A percentile compares a stretch with the other conserved stretches of the same genome.
Evolutionary conservation across 257 asterid species (phyloP).

Genomic region (Petunia secreta): DNA sequence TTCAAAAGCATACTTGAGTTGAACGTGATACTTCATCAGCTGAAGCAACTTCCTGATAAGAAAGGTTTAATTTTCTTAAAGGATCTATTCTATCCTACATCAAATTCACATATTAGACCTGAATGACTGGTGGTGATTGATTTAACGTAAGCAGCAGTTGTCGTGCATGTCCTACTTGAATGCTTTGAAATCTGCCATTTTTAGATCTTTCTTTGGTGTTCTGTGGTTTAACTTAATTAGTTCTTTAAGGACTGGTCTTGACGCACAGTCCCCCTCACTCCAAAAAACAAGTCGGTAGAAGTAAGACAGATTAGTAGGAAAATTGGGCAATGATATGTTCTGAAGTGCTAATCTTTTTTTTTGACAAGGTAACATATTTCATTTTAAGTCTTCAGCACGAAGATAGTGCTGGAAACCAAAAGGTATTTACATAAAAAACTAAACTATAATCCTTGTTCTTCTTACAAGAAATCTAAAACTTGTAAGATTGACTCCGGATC

Average conservation of each 20-base stretch:
- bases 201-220: neutral
- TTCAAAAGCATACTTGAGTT: neutral
- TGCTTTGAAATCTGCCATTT: neutral
- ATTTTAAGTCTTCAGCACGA: no score
- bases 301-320: slow-evolving; percentile 1
- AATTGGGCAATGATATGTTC: neutral
- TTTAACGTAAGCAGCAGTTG: slow-evolving; percentile 4
- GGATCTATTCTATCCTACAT: slow-evolving; percentile 7
- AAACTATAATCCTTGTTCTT: no score
- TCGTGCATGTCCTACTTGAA: neutral
- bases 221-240: neutral
- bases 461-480: no score
- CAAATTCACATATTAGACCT: slow-evolving; percentile 18
- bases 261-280: neutral
- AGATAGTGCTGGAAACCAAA: no score
- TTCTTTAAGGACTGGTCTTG: neutral
- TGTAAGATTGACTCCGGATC: no score
- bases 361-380: no score
- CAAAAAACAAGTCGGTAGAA: neutral
- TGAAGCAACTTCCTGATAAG: slow-evolving; percentile 10
- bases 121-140: slow-evolving; percentile 17
- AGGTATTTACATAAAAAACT: no score
- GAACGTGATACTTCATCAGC: slow-evolving; percentile 1
- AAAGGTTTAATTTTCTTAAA: neutral
- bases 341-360: neutral